These are phyloP conservation scores for Bipolaris bicolor DNA, from an alignment of 2,329 filamentous ascomycete species.

Conservation along the genomic window DNA sequence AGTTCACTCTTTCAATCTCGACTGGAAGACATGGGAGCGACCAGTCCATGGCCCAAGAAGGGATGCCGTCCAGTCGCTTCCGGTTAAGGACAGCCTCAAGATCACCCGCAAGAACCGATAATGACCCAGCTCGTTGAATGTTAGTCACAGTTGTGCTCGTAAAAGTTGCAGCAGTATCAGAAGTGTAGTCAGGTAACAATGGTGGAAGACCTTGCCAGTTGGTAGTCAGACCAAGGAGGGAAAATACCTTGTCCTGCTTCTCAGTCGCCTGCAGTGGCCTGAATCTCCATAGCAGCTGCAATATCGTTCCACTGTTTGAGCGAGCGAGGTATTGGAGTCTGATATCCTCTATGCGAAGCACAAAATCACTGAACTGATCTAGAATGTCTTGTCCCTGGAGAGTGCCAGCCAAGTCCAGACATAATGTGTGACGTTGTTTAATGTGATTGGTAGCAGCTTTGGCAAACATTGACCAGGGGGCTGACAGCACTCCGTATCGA, in stretches of 20 bases:
- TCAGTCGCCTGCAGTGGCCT: conserved; percentile 27
- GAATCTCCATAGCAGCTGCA: conserved; percentile 27
- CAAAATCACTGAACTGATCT: conserved; percentile 21
- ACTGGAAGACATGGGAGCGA: conserved; percentile 22
- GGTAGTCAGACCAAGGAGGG: conserved; percentile 24
- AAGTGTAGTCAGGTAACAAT: conserved; percentile 19
- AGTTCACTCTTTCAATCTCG: conserved; percentile 24
- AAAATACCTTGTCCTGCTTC: conserved; percentile 29
- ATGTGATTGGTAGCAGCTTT: conserved; percentile 21
- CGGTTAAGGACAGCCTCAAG: conserved; percentile 22
- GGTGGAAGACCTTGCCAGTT: conserved; percentile 21
- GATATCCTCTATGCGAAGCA: conserved; percentile 24
- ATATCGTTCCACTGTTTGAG: conserved; percentile 10
- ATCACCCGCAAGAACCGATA: conserved; percentile 25
- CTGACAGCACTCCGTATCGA: conserved; percentile 25
- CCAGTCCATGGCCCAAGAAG: conserved; percentile 33
- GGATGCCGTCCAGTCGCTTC: conserved; percentile 18
- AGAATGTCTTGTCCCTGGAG: conserved; percentile 16
- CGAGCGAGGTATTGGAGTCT: conserved; percentile 8
- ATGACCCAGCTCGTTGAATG: conserved; percentile 14
- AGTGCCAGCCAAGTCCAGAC: conserved; percentile 11
- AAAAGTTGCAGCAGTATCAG: conserved; percentile 3
- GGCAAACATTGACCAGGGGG: conserved; percentile 31
- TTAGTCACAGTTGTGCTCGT: conserved; percentile 15
- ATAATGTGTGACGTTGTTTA: conserved; percentile 20